Evolutionary conservation across 2,329 filamentous ascomycete species (phyloP).

Genomic region (Aspergillus sp.): DNA sequence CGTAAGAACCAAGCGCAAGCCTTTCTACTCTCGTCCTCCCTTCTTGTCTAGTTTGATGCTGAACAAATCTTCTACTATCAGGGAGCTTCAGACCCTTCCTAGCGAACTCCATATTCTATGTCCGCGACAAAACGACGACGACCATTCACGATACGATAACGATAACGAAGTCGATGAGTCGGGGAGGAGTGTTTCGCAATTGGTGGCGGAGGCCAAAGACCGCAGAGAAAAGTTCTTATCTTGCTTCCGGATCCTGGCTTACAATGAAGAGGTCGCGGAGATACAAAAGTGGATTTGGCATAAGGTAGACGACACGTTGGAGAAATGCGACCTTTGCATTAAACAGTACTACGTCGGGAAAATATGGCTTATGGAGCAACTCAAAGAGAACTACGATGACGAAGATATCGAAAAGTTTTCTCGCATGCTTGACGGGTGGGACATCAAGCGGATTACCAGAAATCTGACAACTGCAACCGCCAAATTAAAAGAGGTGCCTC

Average conservation of each 20-base stretch:
- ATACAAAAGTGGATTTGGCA: slow-evolving; percentile 61
- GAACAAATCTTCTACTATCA: slow-evolving; percentile 18
- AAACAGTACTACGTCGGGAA: slow-evolving; percentile 72
- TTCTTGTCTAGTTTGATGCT: slow-evolving; percentile 11
- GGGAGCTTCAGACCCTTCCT: slow-evolving; percentile 46
- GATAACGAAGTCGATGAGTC: slow-evolving; percentile 51
- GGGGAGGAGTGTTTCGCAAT: slow-evolving; percentile 31
- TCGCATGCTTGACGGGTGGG: slow-evolving; percentile 58
- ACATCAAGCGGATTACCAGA: slow-evolving; percentile 61
- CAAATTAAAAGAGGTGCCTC: slow-evolving; percentile 53
- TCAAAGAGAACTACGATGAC: slow-evolving; percentile 57
- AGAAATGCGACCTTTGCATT: slow-evolving; percentile 68
- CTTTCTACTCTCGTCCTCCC: background rate
- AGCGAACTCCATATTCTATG: slow-evolving; percentile 65
- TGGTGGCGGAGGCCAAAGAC: slow-evolving; percentile 55
- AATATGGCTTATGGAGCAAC: slow-evolving; percentile 59
- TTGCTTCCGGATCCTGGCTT: slow-evolving; percentile 68
- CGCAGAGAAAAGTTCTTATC: slow-evolving; percentile 65
- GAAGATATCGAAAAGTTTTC: slow-evolving; percentile 52
- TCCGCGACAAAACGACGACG: slow-evolving; percentile 62
- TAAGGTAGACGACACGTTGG: slow-evolving; percentile 60
- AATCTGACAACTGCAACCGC: slow-evolving; percentile 59
- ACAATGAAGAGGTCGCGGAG: slow-evolving; percentile 60
- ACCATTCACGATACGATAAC: slow-evolving; percentile 64
- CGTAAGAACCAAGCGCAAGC: slow-evolving; percentile 30